These are phyloP conservation scores for Spongospora subterranea DNA, from an alignment of 208 protist genomes.

Conservation along the genomic window DNA sequence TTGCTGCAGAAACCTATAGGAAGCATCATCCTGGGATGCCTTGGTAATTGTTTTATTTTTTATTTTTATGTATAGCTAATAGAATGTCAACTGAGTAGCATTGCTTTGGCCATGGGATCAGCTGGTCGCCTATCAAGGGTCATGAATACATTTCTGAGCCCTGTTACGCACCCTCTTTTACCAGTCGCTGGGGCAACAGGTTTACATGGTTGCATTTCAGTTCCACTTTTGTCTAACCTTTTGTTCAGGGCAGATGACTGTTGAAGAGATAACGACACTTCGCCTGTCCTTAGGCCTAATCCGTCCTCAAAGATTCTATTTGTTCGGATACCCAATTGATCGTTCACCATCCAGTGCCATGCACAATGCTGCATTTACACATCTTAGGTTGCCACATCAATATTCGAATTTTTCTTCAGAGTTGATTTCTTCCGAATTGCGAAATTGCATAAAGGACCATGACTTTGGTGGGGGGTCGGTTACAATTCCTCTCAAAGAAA, in stretches of 20 bases:
- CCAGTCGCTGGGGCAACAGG: background rate
- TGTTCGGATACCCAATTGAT: constrained; percentile 41
- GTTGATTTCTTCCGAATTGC: background rate
- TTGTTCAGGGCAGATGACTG: background rate
- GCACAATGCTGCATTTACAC: constrained; percentile 20
- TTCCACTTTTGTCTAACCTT: background rate
- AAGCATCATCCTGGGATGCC: no score
- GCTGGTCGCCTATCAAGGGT: background rate
- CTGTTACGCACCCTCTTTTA: background rate
- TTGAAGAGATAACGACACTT: background rate
- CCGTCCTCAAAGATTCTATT: background rate
- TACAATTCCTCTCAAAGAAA: constrained; percentile 43
- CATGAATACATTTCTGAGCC: background rate
- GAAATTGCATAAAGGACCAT: background rate
- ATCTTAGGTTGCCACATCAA: background rate
- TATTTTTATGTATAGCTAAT: no score
- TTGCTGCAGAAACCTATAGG: no score
- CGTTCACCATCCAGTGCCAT: background rate
- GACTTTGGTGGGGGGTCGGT: constrained; percentile 3
- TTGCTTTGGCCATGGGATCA: background rate
- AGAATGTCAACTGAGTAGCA: no score
- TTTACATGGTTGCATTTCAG: background rate
- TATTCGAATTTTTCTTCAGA: background rate
- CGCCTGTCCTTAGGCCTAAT: background rate
- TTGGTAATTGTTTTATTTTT: no score